Conservation (phyloP, 1,284 basidiomycete genomes). For the Ustilago xerochloae region DNA sequence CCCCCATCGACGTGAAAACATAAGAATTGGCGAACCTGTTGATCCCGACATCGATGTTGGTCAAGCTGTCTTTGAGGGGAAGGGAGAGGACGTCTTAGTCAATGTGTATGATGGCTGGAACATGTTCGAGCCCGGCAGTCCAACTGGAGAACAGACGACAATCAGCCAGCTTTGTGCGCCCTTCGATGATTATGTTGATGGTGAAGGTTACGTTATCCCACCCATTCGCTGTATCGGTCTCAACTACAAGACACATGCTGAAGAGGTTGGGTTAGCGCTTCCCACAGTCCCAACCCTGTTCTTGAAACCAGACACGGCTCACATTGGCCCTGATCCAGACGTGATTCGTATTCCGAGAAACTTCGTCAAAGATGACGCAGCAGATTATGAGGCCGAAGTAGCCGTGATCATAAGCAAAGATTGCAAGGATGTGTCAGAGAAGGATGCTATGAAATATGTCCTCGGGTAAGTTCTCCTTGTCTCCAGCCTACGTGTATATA, state of each 20-base stretch:
- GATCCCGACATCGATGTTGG: conserved; percentile 76
- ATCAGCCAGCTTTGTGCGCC: too few species aligned
- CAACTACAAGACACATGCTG: conserved; percentile 83
- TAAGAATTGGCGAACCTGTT: conserved; percentile 81
- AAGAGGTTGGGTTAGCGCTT: conserved; percentile 66
- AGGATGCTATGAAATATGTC: conserved; percentile 82
- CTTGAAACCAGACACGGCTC: conserved; percentile 79
- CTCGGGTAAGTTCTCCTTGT: conserved; percentile 76
- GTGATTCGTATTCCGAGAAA: conserved; percentile 72
- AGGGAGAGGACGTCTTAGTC: conserved; percentile 74
- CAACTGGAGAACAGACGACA: conserved; percentile 76
- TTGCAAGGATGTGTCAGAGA: conserved; percentile 80
- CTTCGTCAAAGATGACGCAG: conserved; percentile 77
- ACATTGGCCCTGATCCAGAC: conserved; percentile 78
- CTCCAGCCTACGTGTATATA: background rate
- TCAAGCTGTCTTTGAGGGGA: conserved; percentile 69
- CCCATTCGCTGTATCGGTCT: conserved; percentile 82
- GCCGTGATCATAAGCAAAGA: conserved; percentile 84
- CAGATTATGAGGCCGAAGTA: conserved; percentile 90
- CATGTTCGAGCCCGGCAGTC: conserved; percentile 75
- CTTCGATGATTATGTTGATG: too few species aligned
- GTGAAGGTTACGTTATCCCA: too few species aligned
- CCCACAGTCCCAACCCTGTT: conserved; percentile 78
- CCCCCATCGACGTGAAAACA: conserved; percentile 71
- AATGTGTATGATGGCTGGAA: conserved; percentile 76